Evolutionary conservation across 177 flowering plant genomes (phyloP), one percentile per base, ranked within the genome.

Genomic region (Telopea speciosissima): DNA sequence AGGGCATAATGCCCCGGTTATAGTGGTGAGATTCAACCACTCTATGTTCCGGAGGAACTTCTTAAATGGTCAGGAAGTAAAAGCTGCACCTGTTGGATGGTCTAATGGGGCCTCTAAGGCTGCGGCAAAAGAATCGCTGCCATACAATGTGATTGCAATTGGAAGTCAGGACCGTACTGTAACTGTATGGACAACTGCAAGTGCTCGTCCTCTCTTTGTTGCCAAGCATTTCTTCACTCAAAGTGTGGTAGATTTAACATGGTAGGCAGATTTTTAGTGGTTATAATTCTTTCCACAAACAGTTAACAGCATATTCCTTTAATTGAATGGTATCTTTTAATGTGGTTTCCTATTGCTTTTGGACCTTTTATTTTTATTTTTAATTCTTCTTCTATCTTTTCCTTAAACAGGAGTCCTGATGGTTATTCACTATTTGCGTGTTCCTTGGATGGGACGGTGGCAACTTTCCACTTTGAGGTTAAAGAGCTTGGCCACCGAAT

Each of bases 131-230:
- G 98, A 91, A 70, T 79, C 86, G 52, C 90, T 83, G 69, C 90
- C 97, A 45, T 96, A 93, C 76, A 96, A 96, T 83, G 85, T 96
- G 40, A 96, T 96, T 78, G 98, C 97, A 11, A 93, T 96, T 72
- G 98, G 98, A 64, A 96, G 99, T 82, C 99, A 96, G 81, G 99
- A 96, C 68, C 93, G 97, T 42, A 96, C 98, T 16, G 87, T 96
- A 73, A 96, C 99, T 69, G 97, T 93, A 22, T 96, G 99, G 99
- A 96, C 99, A 8, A 96, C 98, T 72, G 97, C 96, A 59, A 91
- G 97, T 78, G 87, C 99, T 68, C 98, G 99, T 33, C 99, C 99
- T 75, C 96, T 96, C 58, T 96, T 93, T 82, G 99, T 96, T 49
- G 99, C 98, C 33, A 96, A 91, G 72, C 98, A 96, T 84, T 96